These are phyloP conservation scores for Berberis thunbergii DNA, from an alignment of 164 flowering plant genomes.

Conservation along the genomic window DNA sequence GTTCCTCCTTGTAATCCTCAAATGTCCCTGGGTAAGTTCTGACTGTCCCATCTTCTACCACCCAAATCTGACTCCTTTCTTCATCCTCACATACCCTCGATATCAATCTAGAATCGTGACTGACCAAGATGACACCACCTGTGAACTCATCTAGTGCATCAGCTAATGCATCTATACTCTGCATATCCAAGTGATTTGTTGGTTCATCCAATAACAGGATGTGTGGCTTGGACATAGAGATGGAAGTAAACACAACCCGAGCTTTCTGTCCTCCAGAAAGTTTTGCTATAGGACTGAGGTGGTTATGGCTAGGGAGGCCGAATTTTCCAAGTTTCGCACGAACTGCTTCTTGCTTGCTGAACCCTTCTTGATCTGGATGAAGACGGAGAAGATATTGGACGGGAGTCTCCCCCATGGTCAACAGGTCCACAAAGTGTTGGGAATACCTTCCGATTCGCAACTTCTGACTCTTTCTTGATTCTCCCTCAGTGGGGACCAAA, in stretches of 20 bases:
- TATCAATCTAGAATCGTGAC: slow-evolving; percentile 4
- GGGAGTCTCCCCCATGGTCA: slow-evolving; percentile 1
- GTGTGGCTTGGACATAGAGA: slow-evolving; percentile 4
- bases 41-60: not conserved
- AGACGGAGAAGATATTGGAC: slow-evolving; percentile 1
- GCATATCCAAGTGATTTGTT: slow-evolving; percentile 4
- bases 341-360: slow-evolving; percentile 5
- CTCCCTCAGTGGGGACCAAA: not conserved
- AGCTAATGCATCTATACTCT: slow-evolving; percentile 6
- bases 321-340: slow-evolving; percentile 5
- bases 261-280: slow-evolving; percentile 1
- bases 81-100: slow-evolving; percentile 3
- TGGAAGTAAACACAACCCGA: slow-evolving; percentile 3
- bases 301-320: slow-evolving; percentile 6
- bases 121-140: not conserved
- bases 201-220: slow-evolving; percentile 5
- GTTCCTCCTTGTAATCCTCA: not conserved
- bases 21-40: not conserved
- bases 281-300: slow-evolving; percentile 3
- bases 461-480: not conserved
- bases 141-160: slow-evolving; percentile 5
- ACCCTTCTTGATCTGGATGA: slow-evolving; percentile 2
- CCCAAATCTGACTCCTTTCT: slow-evolving; percentile 4
- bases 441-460: slow-evolving; percentile 3
- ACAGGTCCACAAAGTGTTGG: slow-evolving; percentile 1